These are phyloP conservation scores for Alternaria rosae DNA, from an alignment of 2,329 filamentous ascomycete genomes.

Conservation along the genomic window DNA sequence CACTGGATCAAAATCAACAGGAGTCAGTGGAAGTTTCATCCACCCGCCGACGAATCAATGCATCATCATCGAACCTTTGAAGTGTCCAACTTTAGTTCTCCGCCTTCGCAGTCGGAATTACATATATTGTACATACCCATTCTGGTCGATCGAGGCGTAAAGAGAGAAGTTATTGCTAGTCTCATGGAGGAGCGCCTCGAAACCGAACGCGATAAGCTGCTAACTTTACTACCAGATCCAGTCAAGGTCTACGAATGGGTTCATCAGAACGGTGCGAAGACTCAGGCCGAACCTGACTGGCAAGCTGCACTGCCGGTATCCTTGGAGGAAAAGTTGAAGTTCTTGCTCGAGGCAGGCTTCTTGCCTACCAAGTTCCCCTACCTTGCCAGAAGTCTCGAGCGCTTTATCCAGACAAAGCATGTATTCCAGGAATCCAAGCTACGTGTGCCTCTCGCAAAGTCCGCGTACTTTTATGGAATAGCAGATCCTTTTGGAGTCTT, in stretches of 20 bases:
- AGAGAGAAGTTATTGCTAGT: constrained; percentile 55
- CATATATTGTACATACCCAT: constrained; percentile 75
- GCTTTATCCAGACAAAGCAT: constrained; percentile 62
- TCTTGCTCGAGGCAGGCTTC: constrained; percentile 61
- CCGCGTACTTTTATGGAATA: constrained; percentile 71
- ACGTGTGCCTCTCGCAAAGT: constrained; percentile 67
- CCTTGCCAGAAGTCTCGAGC: constrained; percentile 58
- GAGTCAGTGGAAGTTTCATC: constrained; percentile 73
- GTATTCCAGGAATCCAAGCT: constrained; percentile 63
- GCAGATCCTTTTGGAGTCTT: constrained; percentile 70
- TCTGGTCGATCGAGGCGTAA: constrained; percentile 65
- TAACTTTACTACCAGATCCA: constrained; percentile 60
- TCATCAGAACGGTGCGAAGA: constrained; percentile 49
- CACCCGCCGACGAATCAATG: constrained; percentile 56
- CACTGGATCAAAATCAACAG: constrained; percentile 70
- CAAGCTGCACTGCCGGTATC: constrained; percentile 35
- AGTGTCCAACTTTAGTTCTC: constrained; percentile 60
- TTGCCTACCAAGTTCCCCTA: constrained; percentile 57
- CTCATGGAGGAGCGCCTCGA: constrained; percentile 61
- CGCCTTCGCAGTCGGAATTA: constrained; percentile 62
- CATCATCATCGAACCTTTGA: constrained; percentile 70
- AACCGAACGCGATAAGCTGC: constrained; percentile 61
- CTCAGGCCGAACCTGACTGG: constrained; percentile 30
- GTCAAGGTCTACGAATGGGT: constrained; percentile 60
- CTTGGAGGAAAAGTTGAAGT: constrained; percentile 35